These are phyloP conservation scores for Aspergillus piperis DNA, from an alignment of 2,329 filamentous ascomycete genomes.

Conservation along the genomic window DNA sequence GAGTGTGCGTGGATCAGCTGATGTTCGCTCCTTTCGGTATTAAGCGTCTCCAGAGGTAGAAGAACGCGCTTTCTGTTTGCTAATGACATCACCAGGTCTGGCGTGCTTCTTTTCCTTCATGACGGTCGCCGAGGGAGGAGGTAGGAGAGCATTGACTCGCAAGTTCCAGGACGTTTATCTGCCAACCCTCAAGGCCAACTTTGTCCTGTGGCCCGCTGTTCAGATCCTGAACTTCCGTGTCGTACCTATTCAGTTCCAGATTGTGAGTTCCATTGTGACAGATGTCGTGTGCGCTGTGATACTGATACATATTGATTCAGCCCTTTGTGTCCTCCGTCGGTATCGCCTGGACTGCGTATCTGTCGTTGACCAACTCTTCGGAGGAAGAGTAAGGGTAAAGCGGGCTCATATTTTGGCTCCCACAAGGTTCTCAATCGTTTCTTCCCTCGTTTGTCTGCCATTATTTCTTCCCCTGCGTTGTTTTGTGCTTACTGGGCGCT, in stretches of 20 bases:
- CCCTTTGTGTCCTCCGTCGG: slow-evolving; percentile 94
- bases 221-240: slow-evolving; percentile 96
- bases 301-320: slow-evolving; percentile 48
- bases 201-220: slow-evolving; percentile 89
- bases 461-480: slow-evolving; percentile 7
- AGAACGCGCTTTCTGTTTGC: slow-evolving; percentile 1
- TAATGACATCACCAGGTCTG: slow-evolving; percentile 56
- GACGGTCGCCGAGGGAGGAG: slow-evolving; percentile 92
- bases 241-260: slow-evolving; percentile 93
- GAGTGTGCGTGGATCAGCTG: slow-evolving; percentile 88
- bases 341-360: slow-evolving; percentile 96
- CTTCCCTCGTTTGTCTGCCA: slow-evolving; percentile 3
- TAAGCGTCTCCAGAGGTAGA: slow-evolving; percentile 21
- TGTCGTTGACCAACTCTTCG: slow-evolving; percentile 85
- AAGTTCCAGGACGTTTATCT: slow-evolving; percentile 95
- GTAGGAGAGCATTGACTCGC: slow-evolving; percentile 71
- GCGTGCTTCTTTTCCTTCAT: slow-evolving; percentile 92
- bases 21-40: slow-evolving; percentile 85
- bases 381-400: slow-evolving; percentile 60
- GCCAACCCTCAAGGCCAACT: slow-evolving; percentile 94
- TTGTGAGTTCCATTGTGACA: slow-evolving; percentile 63
- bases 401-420: background rate
- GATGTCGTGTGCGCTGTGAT: background rate
- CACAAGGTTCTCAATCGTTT: slow-evolving; percentile 7
- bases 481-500: slow-evolving; percentile 19